Evolutionary conservation across 805 yeast genomes (phyloP).

Genomic region (Starmerella stellata): DNA sequence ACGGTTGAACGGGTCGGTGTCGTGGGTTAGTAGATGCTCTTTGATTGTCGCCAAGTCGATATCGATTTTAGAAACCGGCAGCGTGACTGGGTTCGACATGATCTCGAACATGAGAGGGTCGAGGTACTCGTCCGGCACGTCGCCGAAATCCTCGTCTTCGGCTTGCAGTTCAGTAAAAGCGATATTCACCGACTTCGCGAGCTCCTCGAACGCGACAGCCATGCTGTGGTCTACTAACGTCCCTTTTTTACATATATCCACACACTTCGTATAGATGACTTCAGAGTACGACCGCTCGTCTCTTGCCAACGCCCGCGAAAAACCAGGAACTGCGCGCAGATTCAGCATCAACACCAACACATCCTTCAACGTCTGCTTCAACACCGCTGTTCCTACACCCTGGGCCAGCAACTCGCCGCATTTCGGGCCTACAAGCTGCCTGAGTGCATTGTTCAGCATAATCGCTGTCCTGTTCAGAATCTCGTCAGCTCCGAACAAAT

Average conservation of each 20-base stretch:
- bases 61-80: constrained; percentile 69
- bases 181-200: constrained; percentile 33
- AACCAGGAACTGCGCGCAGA: constrained; percentile 43
- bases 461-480: constrained; percentile 87
- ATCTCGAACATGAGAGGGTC: constrained; percentile 93
- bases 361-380: constrained; percentile 48
- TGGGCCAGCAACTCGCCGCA: constrained; percentile 75
- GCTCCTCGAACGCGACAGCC: constrained; percentile 34
- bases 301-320: constrained; percentile 63
- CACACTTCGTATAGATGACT: constrained; percentile 7
- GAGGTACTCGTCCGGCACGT: constrained; percentile 85
- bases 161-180: constrained; percentile 32
- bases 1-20: constrained; percentile 95
- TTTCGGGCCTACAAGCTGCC: constrained; percentile 87
- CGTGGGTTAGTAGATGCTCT: constrained; percentile 81
- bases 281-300: constrained; percentile 80
- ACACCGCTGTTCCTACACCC: constrained; percentile 68
- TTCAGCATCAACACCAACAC: constrained; percentile 62
- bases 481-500: constrained; percentile 70
- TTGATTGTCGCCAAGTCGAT: constrained; percentile 85
- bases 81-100: constrained; percentile 90
- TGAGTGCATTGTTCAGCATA: constrained; percentile 83
- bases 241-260: neutral
- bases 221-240: neutral
- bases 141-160: constrained; percentile 78